These are phyloP conservation scores for Lupinus albus DNA, from an alignment of 306 rosid genomes.

Conservation along the genomic window DNA sequence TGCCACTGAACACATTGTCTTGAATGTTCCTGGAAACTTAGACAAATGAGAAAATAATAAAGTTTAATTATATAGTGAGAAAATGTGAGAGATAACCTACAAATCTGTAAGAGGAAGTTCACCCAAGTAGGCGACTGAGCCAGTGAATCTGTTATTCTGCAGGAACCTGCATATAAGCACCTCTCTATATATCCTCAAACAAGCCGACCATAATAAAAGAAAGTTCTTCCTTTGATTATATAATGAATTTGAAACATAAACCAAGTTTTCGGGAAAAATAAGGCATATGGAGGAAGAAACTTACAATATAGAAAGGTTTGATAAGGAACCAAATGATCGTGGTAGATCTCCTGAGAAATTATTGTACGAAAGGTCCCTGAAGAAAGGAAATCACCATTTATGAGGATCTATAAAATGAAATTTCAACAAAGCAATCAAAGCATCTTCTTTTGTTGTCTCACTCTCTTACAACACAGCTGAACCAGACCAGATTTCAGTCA, in stretches of 20 bases:
- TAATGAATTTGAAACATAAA: conserved; percentile 17
- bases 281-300: conserved; percentile 24
- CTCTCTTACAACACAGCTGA: neutral
- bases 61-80: neutral
- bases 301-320: conserved; percentile 66
- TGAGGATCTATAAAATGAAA: conserved; percentile 31
- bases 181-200: conserved; percentile 21
- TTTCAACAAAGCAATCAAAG: conserved; percentile 14
- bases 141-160: conserved; percentile 73
- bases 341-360: conserved; percentile 80
- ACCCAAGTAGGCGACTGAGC: conserved; percentile 74
- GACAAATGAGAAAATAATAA: conserved; percentile 29
- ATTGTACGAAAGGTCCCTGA: conserved; percentile 79
- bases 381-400: conserved; percentile 17
- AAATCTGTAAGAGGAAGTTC: conserved; percentile 74
- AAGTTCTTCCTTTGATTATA: conserved; percentile 3
- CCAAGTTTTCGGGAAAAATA: conserved; percentile 9
- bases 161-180: conserved; percentile 59
- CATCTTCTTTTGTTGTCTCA: neutral
- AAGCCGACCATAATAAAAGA: conserved; percentile 18
- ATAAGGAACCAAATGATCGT: conserved; percentile 69
- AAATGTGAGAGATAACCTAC: conserved; percentile 48
- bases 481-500: neutral
- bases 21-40: conserved; percentile 63
- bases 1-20: conserved; percentile 74